Evolutionary conservation across 345 rosid species (phyloP), one percentile per base, ranked within the genome.

Genomic region (Psidium friedrichsthalianum): DNA sequence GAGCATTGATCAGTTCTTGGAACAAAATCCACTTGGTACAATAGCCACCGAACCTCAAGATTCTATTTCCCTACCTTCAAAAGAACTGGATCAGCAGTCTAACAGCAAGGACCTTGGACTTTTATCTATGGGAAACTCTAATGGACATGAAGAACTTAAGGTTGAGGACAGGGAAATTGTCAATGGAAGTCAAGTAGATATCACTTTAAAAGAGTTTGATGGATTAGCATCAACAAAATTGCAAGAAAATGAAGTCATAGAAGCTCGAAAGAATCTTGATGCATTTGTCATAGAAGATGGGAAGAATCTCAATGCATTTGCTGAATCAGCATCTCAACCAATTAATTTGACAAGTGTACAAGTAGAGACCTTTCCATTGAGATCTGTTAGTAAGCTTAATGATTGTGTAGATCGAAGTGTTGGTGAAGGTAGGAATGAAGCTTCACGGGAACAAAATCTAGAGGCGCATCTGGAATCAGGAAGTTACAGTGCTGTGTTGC

Each of bases 11-110:
- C 86, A 83, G 86, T 89, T 90, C 84, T 84, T 86, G 86, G 92
- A 91, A 86, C 90, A 92, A 55, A 85, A 87, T 69, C 92, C 95
- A 16, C 88, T 94, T 86, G 94, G 93, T 82, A 91, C 98, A 83
- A 59, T 95, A 29, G 86, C 98, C 22, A 83, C 86, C 56, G 93
- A 90, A 86, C 95, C 94, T 83, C 91, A 88, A 87, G 82, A 57
- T 80, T 87, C 91, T 87, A 82, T 86, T 18, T 42, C 90, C 54
- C 16, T 87, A 36, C 88, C 93, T n/a, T 78, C 64, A 84, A 24
- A 51, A 18, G 85, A 52, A 61, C 3, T 40, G 40, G 84, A 82
- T 32, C 82, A 18, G 3, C 84, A 82, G 84, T 82, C 74, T 86
- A 29, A 52, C 56, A 52, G 10, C 22, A 86, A 87, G 88, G 92